Conservation (phyloP, 495 filamentous ascomycete genomes). For the Penicillium canescens region DNA sequence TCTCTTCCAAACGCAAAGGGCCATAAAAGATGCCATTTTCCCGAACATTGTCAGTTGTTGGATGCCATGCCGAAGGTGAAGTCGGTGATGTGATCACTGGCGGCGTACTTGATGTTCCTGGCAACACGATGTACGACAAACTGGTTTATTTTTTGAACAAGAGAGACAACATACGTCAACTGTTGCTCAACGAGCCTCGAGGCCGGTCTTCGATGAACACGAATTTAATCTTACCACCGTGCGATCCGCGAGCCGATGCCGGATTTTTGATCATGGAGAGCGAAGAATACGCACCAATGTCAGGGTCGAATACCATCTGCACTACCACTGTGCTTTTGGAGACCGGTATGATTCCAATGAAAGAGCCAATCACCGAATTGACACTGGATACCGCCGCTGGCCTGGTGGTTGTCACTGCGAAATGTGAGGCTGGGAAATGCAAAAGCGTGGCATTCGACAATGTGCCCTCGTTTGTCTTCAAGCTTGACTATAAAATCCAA, state of each 20-base stretch:
- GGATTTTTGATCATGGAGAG: constrained; percentile 43
- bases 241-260: constrained; percentile 33
- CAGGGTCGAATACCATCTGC: constrained; percentile 36
- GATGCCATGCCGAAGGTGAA: constrained; percentile 33
- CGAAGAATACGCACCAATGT: constrained; percentile 41
- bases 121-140: constrained; percentile 35
- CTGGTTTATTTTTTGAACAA: constrained; percentile 27
- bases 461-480: constrained; percentile 34
- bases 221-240: constrained; percentile 37
- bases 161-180: constrained; percentile 28
- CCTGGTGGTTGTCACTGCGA: constrained; percentile 28
- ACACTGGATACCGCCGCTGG: constrained; percentile 33
- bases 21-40: constrained; percentile 19
- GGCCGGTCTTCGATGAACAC: constrained; percentile 33
- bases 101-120: constrained; percentile 34
- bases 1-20: neutral
- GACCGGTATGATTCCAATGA: constrained; percentile 38
- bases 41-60: constrained; percentile 30
- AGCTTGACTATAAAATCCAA: constrained; percentile 29
- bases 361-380: constrained; percentile 31
- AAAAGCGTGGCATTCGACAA: constrained; percentile 36
- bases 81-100: constrained; percentile 37
- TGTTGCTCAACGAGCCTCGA: constrained; percentile 39
- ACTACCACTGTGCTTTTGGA: constrained; percentile 37
- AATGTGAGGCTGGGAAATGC: constrained; percentile 37